Conservation (phyloP, 1,284 basidiomycete species). For the Ceratobasidium sp. region DNA sequence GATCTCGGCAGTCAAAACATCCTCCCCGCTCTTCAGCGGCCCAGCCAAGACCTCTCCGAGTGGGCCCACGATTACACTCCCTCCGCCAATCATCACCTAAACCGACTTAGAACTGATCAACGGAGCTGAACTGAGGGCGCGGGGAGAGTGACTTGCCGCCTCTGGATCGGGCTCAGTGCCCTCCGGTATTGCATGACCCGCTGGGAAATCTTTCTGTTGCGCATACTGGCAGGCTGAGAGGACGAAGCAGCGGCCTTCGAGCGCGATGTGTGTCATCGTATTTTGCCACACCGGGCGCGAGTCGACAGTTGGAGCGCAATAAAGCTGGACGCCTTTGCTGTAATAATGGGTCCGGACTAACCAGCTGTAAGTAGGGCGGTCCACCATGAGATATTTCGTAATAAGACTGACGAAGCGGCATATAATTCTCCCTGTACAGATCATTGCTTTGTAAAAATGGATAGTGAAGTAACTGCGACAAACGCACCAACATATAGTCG, state of each 20-base stretch:
- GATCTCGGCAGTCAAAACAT: conserved; percentile 71
- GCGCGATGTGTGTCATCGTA: conserved; percentile 77
- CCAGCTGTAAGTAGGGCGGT: conserved; percentile 3
- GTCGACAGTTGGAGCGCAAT: conserved; percentile 79
- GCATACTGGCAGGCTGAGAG: conserved; percentile 73
- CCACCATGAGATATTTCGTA: conserved; percentile 52
- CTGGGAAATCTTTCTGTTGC: conserved; percentile 69
- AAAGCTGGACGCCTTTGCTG: conserved; percentile 69
- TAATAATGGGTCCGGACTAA: conserved; percentile 72
- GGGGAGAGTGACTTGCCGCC: conserved; percentile 52
- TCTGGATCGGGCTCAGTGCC: conserved; percentile 58
- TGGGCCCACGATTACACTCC: conserved; percentile 74
- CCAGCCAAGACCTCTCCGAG: conserved; percentile 75
- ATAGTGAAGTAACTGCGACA: background rate
- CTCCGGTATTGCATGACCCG: conserved; percentile 63
- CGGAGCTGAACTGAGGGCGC: conserved; percentile 3
- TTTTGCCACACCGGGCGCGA: conserved; percentile 69
- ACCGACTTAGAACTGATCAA: background rate
- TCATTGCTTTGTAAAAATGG: conserved; percentile 11
- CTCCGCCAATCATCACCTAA: conserved; percentile 70
- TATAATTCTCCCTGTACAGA: conserved; percentile 76
- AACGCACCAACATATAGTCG: conserved; percentile 73
- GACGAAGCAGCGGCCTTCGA: conserved; percentile 82
- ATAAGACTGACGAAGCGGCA: conserved; percentile 64
- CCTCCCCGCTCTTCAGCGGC: conserved; percentile 69